Base-by-base conservation (phyloP, 1,284 basidiomycete species). In the Cryptococcus sp. region DNA sequence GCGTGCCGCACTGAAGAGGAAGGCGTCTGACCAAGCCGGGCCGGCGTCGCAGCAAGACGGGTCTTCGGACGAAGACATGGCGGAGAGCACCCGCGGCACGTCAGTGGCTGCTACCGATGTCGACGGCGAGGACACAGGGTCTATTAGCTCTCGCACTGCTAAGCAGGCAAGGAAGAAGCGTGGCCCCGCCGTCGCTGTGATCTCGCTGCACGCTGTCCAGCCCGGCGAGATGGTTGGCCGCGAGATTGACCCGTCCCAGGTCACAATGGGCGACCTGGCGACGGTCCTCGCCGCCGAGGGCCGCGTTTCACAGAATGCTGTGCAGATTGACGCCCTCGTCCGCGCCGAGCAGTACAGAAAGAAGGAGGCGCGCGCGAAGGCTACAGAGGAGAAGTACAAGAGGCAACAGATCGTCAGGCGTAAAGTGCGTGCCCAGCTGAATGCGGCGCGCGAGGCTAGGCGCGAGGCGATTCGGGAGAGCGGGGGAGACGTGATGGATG, bases 321-420 rank as follows among this genome's bases (percentile, higher is more conserved):
- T 69, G 49, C 65, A 64, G 55, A 60, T 59, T 16, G 59, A 58
- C 21, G 55, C 55, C 28, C 49, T 49, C 40, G 57, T 56, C 18
- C 64, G 66, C 24, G 55, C 46, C 5, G 47, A 57, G 9, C 50
- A 60, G 6, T 50, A 53, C 4, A 60, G 65, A 48, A 58, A 56
- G 11, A 59, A 58, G 20, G 56, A 47, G 18, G 56, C 24, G 5
- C 38, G 36, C 37, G n/a, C 40, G 7, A 20, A 40, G 9, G 48
- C 48, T 11, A 38, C 45, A n/a, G 47, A 61, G 18, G 42, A 61
- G 21, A 44, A 36, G 3, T 72, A 67, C 65, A 55, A 55, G 40
- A 56, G 63, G 24, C 60, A 64, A 37, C 72, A 73, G 49, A 56
- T 70, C 4, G 50, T 65, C 11, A 59, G 72, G 35, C 59, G 71